phyloP scores from a whole-genome alignment of 176 grass and related monocot genomes.

The Phoenix roebelenii region DNA sequence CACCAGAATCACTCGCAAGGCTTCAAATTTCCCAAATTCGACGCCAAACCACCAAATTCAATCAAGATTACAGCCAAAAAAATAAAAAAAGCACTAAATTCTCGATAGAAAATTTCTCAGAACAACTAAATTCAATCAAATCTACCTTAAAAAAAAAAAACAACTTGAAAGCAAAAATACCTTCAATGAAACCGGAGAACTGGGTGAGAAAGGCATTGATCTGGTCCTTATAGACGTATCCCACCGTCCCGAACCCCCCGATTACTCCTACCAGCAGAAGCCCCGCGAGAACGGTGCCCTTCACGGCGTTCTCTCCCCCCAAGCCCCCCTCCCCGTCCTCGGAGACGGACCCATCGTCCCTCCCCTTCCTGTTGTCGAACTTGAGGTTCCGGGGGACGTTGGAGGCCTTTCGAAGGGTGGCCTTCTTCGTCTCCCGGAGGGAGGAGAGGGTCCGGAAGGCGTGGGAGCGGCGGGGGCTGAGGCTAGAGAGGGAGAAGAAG shows the following conservation, averaged over 20 bases:
- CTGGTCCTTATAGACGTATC: conserved; percentile 92
- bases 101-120: background rate
- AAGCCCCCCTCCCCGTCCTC: conserved; percentile 16
- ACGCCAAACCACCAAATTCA: no score
- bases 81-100: no score
- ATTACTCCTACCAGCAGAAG: conserved; percentile 69
- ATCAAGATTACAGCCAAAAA: no score
- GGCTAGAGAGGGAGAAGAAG: conserved; percentile 18
- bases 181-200: conserved; percentile 90
- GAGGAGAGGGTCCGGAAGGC: conserved; percentile 55
- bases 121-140: background rate
- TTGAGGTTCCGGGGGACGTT: conserved; percentile 58
- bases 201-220: conserved; percentile 84
- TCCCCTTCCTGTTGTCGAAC: conserved; percentile 28
- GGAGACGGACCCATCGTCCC: conserved; percentile 6
- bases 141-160: background rate
- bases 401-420: conserved; percentile 67
- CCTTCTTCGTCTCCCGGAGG: conserved; percentile 66
- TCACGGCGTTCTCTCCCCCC: conserved; percentile 30
- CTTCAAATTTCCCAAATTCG: no score
- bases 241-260: conserved; percentile 77
- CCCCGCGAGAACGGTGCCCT: conserved; percentile 72
- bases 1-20: no score
- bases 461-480: conserved; percentile 13
- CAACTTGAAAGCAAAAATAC: conserved; percentile 15